phyloP scores from a whole-genome alignment of 108 stramenopile genomes.

The Aureococcus anophagefferens region DNA sequence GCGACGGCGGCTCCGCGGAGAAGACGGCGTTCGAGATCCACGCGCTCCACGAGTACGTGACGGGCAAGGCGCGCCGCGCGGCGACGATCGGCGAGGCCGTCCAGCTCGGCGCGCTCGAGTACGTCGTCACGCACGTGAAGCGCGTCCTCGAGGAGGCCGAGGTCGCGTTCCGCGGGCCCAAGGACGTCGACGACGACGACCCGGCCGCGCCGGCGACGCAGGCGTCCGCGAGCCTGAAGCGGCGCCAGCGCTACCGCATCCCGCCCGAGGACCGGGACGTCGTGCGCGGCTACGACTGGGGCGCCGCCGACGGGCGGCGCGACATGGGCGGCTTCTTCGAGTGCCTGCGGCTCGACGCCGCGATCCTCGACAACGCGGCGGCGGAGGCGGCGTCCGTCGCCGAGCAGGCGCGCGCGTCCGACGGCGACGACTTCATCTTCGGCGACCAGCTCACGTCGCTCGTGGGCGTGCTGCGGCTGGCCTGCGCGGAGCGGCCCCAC shows the following conservation, averaged over 20 bases:
- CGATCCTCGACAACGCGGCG: neutral
- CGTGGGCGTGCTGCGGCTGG: neutral
- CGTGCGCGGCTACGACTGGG: neutral
- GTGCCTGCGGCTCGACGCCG: neutral
- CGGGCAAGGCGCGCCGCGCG: too few relatives aligned
- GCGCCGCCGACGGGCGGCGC: neutral
- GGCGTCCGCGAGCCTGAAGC: too few relatives aligned
- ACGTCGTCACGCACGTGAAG: neutral
- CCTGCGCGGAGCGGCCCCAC: neutral
- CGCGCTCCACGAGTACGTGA: too few relatives aligned
- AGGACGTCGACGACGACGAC: too few relatives aligned
- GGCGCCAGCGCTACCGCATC: neutral
- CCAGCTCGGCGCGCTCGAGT: neutral
- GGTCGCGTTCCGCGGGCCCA: too few relatives aligned
- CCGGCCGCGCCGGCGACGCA: too few relatives aligned
- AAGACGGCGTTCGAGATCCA: constrained; percentile 52
- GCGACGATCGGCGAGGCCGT: too few relatives aligned
- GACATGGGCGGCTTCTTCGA: neutral
- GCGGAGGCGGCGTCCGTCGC: neutral
- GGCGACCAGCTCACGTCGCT: neutral
- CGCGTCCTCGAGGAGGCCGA: too few relatives aligned
- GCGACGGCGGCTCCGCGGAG: constrained; percentile 52
- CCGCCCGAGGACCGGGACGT: neutral
- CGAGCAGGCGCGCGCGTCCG: neutral
- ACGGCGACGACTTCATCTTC: neutral